Evolutionary conservation across 805 yeast genomes (phyloP), one percentile per base, ranked within the genome.

Genomic region (Phaffomyces antillensis): DNA sequence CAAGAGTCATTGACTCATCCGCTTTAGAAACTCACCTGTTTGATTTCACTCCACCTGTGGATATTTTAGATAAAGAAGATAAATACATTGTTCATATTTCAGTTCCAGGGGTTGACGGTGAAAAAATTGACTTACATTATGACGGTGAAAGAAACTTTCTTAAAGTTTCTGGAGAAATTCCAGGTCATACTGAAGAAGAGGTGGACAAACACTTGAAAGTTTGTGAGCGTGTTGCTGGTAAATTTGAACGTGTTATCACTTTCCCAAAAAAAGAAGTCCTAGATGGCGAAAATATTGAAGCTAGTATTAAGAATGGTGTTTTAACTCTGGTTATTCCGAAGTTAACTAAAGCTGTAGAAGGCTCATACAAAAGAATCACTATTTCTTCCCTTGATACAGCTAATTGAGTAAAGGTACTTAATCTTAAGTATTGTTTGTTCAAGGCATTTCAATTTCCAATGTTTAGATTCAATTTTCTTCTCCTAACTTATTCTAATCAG

Each of bases 81-180:
- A 52, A 60, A 17, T 73, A 70, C 48, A 68, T 65, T 37, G 54
- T 75, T 33, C 67, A 66, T 33, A 63, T 73, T 5, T 67, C 77
- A 1, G 59, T 74, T 42, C 76, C 79, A 10, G 79, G 79, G 43
- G 75, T 74, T 17, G 54, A 62, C 37, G 69, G 67, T 53, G 73
- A 73, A 18, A 59, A 66, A 37, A 63, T 72, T 52, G 60, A 67
- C 13, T 56, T 74, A 43, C 78, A 75, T 55, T 75, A 67, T 59
- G 67, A 74, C 55, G 64, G 71, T 47, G 70, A 70, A 36, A 60
- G 64, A 18, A 70, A 72, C 43, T 69, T 70, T 49, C 58, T 75
- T 43, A 53, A 63, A 13, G 56, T 75, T 31, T 60, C 68, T 40
- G 81, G 81, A 44, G 73, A 66, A 42, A 61, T 71, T 41, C 70